Conservation (phyloP, 495 filamentous ascomycete genomes). For the Penicillium paxilli region DNA sequence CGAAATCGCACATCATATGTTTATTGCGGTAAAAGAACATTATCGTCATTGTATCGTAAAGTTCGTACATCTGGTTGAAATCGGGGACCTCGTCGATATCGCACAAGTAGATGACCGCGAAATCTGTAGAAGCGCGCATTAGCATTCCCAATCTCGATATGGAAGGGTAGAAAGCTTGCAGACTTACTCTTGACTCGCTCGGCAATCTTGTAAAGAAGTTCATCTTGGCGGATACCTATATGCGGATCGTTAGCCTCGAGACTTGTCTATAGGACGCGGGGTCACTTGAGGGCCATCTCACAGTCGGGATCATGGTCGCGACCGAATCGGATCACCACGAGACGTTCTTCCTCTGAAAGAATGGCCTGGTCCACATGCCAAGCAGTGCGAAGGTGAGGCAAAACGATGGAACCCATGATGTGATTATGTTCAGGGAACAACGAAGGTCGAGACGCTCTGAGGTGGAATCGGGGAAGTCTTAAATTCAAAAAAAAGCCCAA, state of each 20-base stretch:
- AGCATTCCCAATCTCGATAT: background rate
- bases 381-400: conserved; percentile 88
- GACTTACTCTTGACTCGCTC: conserved; percentile 46
- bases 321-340: conserved; percentile 95
- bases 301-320: conserved; percentile 72
- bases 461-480: background rate
- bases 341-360: conserved; percentile 86
- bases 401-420: conserved; percentile 85
- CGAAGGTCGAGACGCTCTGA: background rate
- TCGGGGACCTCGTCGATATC: conserved; percentile 95
- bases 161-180: background rate
- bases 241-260: conserved; percentile 17
- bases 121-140: conserved; percentile 22
- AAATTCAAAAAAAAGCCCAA: no score
- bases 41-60: conserved; percentile 70
- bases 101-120: conserved; percentile 92
- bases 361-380: conserved; percentile 98
- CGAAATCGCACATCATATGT: conserved; percentile 98
- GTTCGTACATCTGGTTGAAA: conserved; percentile 93
- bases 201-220: conserved; percentile 78
- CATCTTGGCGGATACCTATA: conserved; percentile 83
- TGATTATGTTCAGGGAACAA: background rate
- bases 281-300: conserved; percentile 20
- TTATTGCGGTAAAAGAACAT: conserved; percentile 99
- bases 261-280: no score